phyloP scores from a whole-genome alignment of 345 rosid species.

The Heritiera fomes region DNA sequence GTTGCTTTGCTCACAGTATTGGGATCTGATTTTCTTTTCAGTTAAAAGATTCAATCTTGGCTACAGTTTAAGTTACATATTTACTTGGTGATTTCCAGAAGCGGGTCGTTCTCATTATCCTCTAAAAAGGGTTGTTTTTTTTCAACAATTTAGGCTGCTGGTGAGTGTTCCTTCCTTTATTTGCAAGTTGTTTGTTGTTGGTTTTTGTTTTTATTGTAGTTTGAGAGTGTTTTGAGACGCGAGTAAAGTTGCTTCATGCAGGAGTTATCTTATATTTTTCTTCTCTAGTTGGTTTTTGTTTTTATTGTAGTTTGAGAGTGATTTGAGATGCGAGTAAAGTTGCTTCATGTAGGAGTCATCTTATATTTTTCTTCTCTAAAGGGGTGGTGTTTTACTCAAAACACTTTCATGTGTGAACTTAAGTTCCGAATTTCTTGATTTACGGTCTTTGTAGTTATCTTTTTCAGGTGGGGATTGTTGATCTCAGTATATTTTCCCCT shows the following conservation, averaged over 20 bases:
- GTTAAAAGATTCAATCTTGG: constrained; percentile 1
- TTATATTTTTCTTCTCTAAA: neutral
- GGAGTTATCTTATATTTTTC: neutral
- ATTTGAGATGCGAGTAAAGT: constrained; percentile 42
- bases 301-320: neutral
- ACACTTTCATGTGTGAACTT: constrained; percentile 20
- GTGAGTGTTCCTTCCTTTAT: constrained; percentile 26
- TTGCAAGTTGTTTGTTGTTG: constrained; percentile 40
- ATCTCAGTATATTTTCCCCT: constrained; percentile 33
- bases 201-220: neutral
- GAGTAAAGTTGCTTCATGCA: constrained; percentile 30
- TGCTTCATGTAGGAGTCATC: constrained; percentile 17
- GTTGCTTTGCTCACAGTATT: neutral
- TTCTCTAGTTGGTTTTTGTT: constrained; percentile 10
- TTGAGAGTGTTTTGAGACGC: constrained; percentile 32
- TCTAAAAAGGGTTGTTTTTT: neutral
- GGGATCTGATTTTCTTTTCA: constrained; percentile 15
- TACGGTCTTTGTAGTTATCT: constrained; percentile 50
- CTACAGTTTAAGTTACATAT: neutral
- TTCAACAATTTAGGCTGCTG: constrained; percentile 8
- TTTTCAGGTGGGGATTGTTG: constrained; percentile 42
- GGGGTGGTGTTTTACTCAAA: constrained; percentile 24
- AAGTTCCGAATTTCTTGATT: constrained; percentile 34
- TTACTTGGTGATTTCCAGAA: neutral
- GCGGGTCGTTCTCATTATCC: neutral